Percentiles rank a stretch among this genome's conserved stretches.
phyloP scores from a whole-genome alignment of 805 yeast genomes.

The Lipomyces orientalis region DNA sequence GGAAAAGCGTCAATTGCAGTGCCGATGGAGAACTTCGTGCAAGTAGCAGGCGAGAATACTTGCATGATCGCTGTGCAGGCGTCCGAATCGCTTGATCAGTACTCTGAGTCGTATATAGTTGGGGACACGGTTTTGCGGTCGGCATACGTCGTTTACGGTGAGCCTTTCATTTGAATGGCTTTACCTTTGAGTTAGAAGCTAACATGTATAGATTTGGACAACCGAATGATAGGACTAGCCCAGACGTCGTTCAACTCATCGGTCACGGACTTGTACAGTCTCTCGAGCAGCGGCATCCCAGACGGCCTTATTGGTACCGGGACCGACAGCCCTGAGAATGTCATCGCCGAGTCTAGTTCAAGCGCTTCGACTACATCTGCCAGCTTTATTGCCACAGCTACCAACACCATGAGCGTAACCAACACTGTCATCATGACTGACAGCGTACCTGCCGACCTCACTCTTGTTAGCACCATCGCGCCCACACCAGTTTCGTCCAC shows the following conservation, averaged over 20 bases:
- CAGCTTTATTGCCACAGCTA: not conserved
- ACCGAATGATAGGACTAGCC: slow-evolving; percentile 60
- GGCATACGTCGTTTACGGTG: slow-evolving; percentile 62
- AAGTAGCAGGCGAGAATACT: slow-evolving; percentile 17
- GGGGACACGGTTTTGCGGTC: slow-evolving; percentile 62
- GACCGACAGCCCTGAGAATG: not conserved
- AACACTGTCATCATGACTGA: no score
- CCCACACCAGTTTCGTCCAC: no score
- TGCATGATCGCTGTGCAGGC: slow-evolving; percentile 41
- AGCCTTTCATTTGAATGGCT: slow-evolving; percentile 44
- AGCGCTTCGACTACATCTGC: not conserved
- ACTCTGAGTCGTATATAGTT: slow-evolving; percentile 42
- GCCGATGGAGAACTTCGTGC: slow-evolving; percentile 42
- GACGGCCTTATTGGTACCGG: not conserved
- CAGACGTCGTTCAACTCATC: slow-evolving; percentile 46
- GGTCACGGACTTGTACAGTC: slow-evolving; percentile 33
- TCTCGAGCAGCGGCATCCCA: slow-evolving; percentile 23
- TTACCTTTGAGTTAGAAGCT: not conserved
- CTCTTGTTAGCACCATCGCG: no score
- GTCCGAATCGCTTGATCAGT: slow-evolving; percentile 23
- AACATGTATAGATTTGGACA: slow-evolving; percentile 50
- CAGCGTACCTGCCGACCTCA: no score
- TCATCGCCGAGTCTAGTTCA: not conserved
- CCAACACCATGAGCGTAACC: no score
- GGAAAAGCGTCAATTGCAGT: slow-evolving; percentile 55